Evolutionary conservation across 73 alveolate genomes (phyloP), one percentile per base, ranked within the genome.

Genomic region (Symbiodinium natans): DNA sequence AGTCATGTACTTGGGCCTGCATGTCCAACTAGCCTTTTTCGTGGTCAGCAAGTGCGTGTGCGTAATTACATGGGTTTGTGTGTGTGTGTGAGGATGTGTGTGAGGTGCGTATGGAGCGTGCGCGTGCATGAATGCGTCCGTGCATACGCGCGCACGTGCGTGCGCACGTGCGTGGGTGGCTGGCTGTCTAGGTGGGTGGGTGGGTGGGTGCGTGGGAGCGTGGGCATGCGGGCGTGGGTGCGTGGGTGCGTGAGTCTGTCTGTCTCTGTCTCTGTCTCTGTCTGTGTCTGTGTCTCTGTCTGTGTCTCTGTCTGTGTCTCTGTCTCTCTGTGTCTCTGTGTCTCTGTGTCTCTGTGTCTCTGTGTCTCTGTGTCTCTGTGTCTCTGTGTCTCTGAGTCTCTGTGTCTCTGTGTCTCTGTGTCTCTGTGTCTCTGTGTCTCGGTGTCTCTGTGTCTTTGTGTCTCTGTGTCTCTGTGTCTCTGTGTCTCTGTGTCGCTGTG

Each of bases 401-500:
- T 68, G 82, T 19, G 38, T 29, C 40, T 68, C 82, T 68, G 82
- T 68, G 38, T 68, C 40, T 68, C 82, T 68, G 82, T 68, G 38
- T 68, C 40, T 68, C 82, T 68, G 82, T n/a, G n/a, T n/a, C n/a
- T n/a, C n/a, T n/a, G n/a, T n/a, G n/a, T n/a, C n/a, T n/a, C n/a
- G n/a, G n/a, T n/a, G n/a, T n/a, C n/a, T n/a, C n/a, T n/a, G n/a
- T n/a, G n/a, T n/a, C n/a, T n/a, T n/a, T n/a, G n/a, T 68, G 38
- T 68, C 38, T 19, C 82, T 68, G 82, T 68, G 38, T 68, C 40
- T 68, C 82, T 68, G 82, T 68, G 38, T 68, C 82, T 68, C 82
- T 68, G 82, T 68, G 38, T 68, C 40, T 68, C 82, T 68, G 82
- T n/a, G n/a, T n/a, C n/a, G n/a, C n/a, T n/a, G n/a, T n/a, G n/a